These are phyloP conservation scores for Erysimum cheiranthoides DNA, from an alignment of 345 rosid genomes.

Conservation along the genomic window DNA sequence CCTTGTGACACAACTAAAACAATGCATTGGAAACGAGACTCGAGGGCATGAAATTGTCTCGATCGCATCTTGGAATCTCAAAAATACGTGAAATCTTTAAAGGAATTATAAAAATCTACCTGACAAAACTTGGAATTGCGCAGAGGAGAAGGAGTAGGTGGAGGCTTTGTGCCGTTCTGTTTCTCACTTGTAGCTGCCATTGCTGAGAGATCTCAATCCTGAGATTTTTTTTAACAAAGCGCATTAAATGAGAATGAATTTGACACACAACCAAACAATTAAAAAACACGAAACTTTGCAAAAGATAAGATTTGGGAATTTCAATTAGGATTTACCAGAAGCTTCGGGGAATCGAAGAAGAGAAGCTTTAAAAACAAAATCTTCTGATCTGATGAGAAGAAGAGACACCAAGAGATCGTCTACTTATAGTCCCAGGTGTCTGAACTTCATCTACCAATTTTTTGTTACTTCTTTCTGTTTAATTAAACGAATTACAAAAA, in stretches of 20 bases:
- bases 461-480: neutral
- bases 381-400: slow-evolving; percentile 38
- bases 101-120: slow-evolving; percentile 47
- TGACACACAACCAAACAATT: neutral
- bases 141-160: slow-evolving; percentile 89
- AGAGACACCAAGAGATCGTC: slow-evolving; percentile 29
- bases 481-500: neutral
- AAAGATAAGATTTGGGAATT: neutral
- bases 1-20: slow-evolving; percentile 12
- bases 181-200: slow-evolving; percentile 71
- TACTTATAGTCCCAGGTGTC: slow-evolving; percentile 42
- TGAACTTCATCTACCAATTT: slow-evolving; percentile 23
- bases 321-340: slow-evolving; percentile 26
- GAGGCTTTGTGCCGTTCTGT: slow-evolving; percentile 65
- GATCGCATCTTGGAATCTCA: slow-evolving; percentile 23
- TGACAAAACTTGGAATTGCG: slow-evolving; percentile 87
- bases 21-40: neutral
- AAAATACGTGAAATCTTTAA: slow-evolving; percentile 6
- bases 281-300: neutral
- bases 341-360: neutral
- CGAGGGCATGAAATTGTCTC: neutral
- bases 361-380: slow-evolving; percentile 23
- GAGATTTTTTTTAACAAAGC: neutral
- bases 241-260: slow-evolving; percentile 1
- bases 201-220: slow-evolving; percentile 56